Conservation (phyloP, 192 early-diverging fungal species). For the Backusella sp. region DNA sequence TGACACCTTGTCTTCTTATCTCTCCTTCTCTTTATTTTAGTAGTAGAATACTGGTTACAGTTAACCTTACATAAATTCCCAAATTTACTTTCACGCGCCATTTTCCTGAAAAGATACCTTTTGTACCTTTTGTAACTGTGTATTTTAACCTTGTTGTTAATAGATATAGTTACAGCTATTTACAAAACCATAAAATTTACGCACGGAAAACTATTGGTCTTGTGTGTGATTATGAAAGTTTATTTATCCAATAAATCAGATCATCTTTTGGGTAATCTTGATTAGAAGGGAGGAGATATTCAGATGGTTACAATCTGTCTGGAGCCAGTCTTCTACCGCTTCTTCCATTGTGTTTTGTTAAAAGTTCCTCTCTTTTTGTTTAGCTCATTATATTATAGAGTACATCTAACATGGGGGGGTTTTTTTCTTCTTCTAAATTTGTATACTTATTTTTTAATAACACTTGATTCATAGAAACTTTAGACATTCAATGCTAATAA, state of each 20-base stretch:
- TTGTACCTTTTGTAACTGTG: slow-evolving; percentile 5
- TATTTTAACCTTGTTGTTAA: background rate
- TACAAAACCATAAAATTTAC: background rate
- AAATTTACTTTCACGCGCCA: background rate
- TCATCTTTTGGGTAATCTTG: background rate
- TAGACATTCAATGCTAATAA: background rate
- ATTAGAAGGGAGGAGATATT: background rate
- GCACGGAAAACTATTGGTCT: background rate
- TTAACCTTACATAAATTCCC: background rate
- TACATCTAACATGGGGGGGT: background rate
- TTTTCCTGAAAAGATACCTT: background rate
- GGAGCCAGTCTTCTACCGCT: background rate
- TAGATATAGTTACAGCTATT: background rate
- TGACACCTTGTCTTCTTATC: background rate
- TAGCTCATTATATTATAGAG: background rate
- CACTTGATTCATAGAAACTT: background rate
- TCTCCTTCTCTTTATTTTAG: background rate
- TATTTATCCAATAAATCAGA: background rate
- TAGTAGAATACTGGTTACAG: background rate
- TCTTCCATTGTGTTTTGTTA: background rate
- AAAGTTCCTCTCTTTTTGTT: no score
- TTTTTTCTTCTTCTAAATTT: background rate
- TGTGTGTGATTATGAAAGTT: slow-evolving; percentile 1
- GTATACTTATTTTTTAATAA: background rate
- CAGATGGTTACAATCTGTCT: background rate